phyloP scores from a whole-genome alignment of 495 filamentous ascomycete species.

The Hyaloscypha hepaticicola region DNA sequence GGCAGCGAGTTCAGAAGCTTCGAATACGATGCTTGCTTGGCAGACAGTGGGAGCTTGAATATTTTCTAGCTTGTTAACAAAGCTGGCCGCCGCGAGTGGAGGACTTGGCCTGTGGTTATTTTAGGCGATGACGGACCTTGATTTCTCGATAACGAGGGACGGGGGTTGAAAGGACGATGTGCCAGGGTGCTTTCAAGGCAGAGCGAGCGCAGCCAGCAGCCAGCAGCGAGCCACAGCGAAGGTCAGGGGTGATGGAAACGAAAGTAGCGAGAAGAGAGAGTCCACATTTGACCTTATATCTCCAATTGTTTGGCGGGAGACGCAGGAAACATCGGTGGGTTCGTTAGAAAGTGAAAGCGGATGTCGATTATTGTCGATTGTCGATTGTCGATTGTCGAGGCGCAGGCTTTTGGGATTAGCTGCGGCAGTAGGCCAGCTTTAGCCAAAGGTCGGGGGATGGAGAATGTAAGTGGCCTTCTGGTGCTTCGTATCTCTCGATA shows the following conservation, averaged over 20 bases:
- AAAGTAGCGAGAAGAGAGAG: background rate
- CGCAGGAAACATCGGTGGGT: background rate
- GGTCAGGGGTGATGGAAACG: background rate
- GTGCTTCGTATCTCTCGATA: background rate
- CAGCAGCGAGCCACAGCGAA: background rate
- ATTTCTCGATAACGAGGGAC: slow-evolving; percentile 18
- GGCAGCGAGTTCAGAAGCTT: background rate
- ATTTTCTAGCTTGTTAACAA: background rate
- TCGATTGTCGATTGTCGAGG: too few relatives aligned
- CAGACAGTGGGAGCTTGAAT: background rate
- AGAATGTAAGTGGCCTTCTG: background rate
- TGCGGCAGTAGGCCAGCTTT: background rate
- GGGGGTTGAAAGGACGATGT: slow-evolving; percentile 1
- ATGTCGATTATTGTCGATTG: background rate
- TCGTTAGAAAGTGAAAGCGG: too few relatives aligned
- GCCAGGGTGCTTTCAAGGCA: slow-evolving; percentile 11
- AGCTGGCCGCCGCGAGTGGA: background rate
- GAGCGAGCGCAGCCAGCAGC: background rate
- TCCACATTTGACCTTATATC: background rate
- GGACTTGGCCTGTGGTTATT: slow-evolving; percentile 18
- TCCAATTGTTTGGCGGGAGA: background rate
- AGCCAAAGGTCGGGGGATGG: background rate
- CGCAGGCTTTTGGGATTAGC: background rate
- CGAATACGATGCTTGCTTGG: background rate
- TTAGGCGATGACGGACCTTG: slow-evolving; percentile 28